phyloP scores from a whole-genome alignment of 2,329 filamentous ascomycete species.

The Colletotrichum ledebouriae region DNA sequence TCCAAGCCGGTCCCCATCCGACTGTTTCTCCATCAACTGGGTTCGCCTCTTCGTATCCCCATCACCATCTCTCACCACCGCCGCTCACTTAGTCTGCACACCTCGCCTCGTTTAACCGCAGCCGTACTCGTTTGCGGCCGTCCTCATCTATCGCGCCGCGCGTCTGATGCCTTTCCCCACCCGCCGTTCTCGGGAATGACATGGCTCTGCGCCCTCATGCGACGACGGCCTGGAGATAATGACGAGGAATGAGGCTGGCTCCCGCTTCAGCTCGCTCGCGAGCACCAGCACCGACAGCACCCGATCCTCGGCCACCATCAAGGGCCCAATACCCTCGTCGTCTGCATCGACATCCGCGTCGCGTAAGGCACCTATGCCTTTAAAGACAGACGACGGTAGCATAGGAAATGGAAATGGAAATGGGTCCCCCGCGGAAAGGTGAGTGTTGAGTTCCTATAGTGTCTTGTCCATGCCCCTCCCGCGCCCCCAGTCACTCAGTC shows the following conservation, averaged over 20 bases:
- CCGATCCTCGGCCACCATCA: slow-evolving; percentile 75
- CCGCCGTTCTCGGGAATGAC: slow-evolving; percentile 38
- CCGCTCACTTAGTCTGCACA: neutral
- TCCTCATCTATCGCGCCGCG: neutral
- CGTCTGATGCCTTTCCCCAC: neutral
- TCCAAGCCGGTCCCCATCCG: slow-evolving; percentile 23
- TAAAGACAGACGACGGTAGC: slow-evolving; percentile 56
- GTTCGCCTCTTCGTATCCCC: neutral
- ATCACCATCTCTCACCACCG: slow-evolving; percentile 18
- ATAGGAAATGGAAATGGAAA: slow-evolving; percentile 42
- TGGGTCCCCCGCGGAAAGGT: slow-evolving; percentile 53
- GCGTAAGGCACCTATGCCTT: slow-evolving; percentile 48
- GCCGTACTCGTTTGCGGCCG: slow-evolving; percentile 6
- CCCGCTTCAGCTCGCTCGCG: slow-evolving; percentile 76
- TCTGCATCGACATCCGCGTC: slow-evolving; percentile 46
- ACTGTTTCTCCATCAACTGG: slow-evolving; percentile 8
- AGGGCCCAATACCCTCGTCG: slow-evolving; percentile 57
- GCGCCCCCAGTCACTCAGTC: slow-evolving; percentile 25
- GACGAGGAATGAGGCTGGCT: slow-evolving; percentile 74
- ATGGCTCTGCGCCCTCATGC: slow-evolving; percentile 42
- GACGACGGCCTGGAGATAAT: slow-evolving; percentile 65
- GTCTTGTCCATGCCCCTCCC: neutral
- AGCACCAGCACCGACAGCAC: slow-evolving; percentile 76
- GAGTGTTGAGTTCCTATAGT: slow-evolving; percentile 39
- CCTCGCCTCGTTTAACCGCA: neutral